Base-by-base conservation (phyloP, 768 basidiomycete genomes). In the Gautieria morchelliformis region DNA sequence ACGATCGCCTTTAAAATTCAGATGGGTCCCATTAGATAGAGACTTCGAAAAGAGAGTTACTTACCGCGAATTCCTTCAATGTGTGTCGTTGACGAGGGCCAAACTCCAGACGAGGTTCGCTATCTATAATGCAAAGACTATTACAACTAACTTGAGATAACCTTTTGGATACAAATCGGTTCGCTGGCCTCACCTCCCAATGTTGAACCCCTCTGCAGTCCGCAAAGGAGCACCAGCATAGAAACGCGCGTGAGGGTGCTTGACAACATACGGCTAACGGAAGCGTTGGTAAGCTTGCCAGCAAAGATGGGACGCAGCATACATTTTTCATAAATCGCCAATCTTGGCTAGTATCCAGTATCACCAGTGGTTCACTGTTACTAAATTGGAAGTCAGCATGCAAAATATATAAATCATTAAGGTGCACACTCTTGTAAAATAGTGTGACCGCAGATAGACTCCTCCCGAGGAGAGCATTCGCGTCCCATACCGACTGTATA, bases 311-410 rank as follows among this genome's bases (percentile, higher is more conserved):
- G 24, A 49, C 56, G 55, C 47, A 42, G 59, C 20, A 60, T 42
- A 93, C 93, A 68, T 90, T 93, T 61, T 82, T 80, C 8, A 79
- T 75, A 67, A 97, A 96, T 27, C 93, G 78, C 93, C 93, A 97
- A 69, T 96, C 94, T 32, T 77, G 69, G 20, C 69, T 73, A 0
- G 90, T 78, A 67, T 97, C 91, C 20, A 93, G 72, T 5, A 97
- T 70, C 11, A 97, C 82, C 70, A 88, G 84, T 0, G 93, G 93
- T 65, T 97, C 94, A 60, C 89, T 89, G 57, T 84, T 83, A 50
- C 87, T 89, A 58, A 35, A 52, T 48, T 20, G 47, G 39, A 35
- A 6, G 37, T 63, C 14, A 45, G 56, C 30, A 50, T 35, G 59
- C 52, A 32, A 56, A 4, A 37, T 33, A 2, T 9, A 53, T 6